Conservation (phyloP, 805 yeast species). For the Spathaspora arborariae region DNA sequence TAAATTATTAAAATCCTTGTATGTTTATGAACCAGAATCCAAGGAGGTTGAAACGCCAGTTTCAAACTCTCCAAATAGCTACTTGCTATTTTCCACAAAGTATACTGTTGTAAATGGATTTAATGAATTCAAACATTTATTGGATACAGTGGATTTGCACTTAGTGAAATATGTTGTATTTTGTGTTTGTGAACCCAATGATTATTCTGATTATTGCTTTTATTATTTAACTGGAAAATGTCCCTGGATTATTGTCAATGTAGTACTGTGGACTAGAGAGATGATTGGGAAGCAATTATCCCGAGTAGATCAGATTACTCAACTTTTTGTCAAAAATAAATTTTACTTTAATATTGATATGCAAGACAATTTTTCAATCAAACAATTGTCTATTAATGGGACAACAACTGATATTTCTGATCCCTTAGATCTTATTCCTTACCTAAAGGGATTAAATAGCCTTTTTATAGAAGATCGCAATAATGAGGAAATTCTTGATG, state of each 20-base stretch:
- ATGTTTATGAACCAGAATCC: background rate
- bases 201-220: background rate
- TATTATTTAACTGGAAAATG: background rate
- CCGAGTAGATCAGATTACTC: background rate
- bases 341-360: background rate
- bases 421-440: background rate
- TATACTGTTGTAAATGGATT: background rate
- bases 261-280: background rate
- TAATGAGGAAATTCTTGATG: background rate
- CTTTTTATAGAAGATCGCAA: background rate
- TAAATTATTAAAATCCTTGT: background rate
- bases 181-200: background rate
- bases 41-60: too few species aligned
- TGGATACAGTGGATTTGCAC: background rate
- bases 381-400: background rate
- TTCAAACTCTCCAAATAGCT: background rate
- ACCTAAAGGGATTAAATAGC: background rate
- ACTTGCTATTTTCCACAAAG: background rate
- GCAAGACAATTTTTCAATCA: background rate
- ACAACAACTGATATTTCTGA: background rate
- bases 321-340: background rate
- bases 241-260: background rate
- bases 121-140: background rate
- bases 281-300: background rate
- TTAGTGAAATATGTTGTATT: background rate